phyloP scores from a whole-genome alignment of 768 basidiomycete genomes.

The Kwoniella bestiolae region DNA sequence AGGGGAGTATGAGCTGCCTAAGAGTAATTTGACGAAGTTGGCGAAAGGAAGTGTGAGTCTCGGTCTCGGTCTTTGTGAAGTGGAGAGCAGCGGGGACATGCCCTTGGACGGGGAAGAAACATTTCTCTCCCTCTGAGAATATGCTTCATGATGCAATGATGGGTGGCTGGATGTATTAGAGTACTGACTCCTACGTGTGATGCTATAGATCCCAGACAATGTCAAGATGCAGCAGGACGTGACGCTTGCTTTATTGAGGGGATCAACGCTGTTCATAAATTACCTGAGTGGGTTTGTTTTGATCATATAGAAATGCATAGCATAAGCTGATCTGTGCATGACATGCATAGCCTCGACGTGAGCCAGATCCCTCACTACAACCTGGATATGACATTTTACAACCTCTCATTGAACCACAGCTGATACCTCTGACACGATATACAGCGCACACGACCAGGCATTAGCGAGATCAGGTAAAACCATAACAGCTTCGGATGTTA shows the following conservation, averaged over 20 bases:
- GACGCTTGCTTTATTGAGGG: slow-evolving; percentile 78
- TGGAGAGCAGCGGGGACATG: too few species aligned
- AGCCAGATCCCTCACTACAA: slow-evolving; percentile 35
- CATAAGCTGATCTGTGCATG: neutral
- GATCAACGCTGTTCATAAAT: slow-evolving; percentile 93
- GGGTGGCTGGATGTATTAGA: too few species aligned
- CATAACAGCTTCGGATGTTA: slow-evolving; percentile 85
- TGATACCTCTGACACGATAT: slow-evolving; percentile 80
- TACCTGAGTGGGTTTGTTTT: slow-evolving; percentile 74
- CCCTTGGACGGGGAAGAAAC: too few species aligned
- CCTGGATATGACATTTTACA: neutral
- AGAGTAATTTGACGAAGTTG: slow-evolving; percentile 77
- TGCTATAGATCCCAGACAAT: slow-evolving; percentile 83
- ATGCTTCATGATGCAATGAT: neutral
- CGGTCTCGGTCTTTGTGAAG: too few species aligned
- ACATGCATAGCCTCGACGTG: slow-evolving; percentile 61
- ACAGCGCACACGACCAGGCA: slow-evolving; percentile 85
- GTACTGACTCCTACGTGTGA: too few species aligned
- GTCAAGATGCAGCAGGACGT: slow-evolving; percentile 90
- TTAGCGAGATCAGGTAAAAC: slow-evolving; percentile 82
- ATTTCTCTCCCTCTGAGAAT: neutral
- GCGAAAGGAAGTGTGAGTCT: slow-evolving; percentile 80
- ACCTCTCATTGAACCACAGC: slow-evolving; percentile 57
- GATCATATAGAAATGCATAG: neutral
- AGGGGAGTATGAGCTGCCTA: slow-evolving; percentile 86